Evolutionary conservation across 106 monocot species (phyloP).

Genomic region (Dactylorhiza incarnata): DNA sequence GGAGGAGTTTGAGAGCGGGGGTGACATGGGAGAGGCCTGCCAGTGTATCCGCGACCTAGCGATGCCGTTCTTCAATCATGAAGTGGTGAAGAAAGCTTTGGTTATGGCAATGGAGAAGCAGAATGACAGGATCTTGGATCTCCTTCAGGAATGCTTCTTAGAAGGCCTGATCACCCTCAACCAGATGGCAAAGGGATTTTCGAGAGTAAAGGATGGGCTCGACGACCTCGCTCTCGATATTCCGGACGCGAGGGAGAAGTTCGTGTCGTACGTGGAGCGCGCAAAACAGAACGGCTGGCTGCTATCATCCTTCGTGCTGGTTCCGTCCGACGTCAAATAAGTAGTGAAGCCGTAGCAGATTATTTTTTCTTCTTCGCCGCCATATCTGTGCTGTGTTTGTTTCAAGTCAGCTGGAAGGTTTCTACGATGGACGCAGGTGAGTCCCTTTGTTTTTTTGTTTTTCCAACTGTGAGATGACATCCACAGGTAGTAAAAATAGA

Average conservation of each 20-base stretch:
- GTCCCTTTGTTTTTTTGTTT: too few relatives aligned
- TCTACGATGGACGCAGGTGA: background rate
- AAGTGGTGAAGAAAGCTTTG: conserved; percentile 84
- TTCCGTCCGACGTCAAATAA: background rate
- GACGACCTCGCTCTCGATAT: conserved; percentile 94
- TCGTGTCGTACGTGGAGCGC: conserved; percentile 33
- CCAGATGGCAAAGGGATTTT: conserved; percentile 90
- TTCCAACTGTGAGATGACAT: background rate
- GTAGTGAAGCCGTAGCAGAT: background rate
- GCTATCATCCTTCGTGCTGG: conserved; percentile 16
- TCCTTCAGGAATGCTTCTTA: conserved; percentile 73
- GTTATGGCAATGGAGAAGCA: conserved; percentile 99
- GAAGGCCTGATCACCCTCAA: conserved; percentile 90
- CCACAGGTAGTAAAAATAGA: background rate
- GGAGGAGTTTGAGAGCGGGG: conserved; percentile 83
- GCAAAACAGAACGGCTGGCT: conserved; percentile 71
- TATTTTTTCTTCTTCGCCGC: background rate
- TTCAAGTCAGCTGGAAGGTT: background rate
- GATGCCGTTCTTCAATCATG: conserved; percentile 94
- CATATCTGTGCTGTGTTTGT: background rate
- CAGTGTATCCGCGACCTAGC: conserved; percentile 84
- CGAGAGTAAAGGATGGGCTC: conserved; percentile 72
- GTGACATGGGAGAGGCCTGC: conserved; percentile 82
- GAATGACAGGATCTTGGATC: conserved; percentile 58
- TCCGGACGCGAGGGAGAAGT: conserved; percentile 73